These are phyloP conservation scores for Alternaria infectoria DNA, from an alignment of 2,329 filamentous ascomycete species.

Conservation along the genomic window DNA sequence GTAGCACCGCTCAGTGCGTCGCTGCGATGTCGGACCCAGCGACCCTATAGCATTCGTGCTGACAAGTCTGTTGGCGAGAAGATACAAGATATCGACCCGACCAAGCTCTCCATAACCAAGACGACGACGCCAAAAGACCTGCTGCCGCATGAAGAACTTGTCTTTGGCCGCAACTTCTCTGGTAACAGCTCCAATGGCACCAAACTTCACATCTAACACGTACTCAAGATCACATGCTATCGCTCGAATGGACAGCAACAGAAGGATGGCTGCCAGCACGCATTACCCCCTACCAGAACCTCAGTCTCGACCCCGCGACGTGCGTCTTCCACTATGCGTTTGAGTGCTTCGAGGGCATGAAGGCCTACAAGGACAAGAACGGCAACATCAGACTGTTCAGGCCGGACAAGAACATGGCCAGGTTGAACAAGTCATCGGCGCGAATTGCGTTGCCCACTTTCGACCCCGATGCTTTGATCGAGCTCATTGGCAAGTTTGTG, in stretches of 20 bases:
- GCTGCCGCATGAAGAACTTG: slow-evolving; percentile 76
- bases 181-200: slow-evolving; percentile 58
- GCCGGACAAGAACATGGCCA: slow-evolving; percentile 94
- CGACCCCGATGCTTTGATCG: slow-evolving; percentile 73
- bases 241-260: slow-evolving; percentile 86
- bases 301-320: slow-evolving; percentile 92
- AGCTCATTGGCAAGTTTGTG: slow-evolving; percentile 81
- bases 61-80: slow-evolving; percentile 57
- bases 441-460: slow-evolving; percentile 94
- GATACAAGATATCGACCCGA: slow-evolving; percentile 75
- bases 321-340: slow-evolving; percentile 99
- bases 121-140: slow-evolving; percentile 78
- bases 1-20: slow-evolving; percentile 47
- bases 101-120: slow-evolving; percentile 75
- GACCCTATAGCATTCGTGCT: slow-evolving; percentile 58
- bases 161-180: slow-evolving; percentile 92
- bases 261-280: slow-evolving; percentile 82
- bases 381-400: slow-evolving; percentile 87
- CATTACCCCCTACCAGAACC: slow-evolving; percentile 95
- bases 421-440: slow-evolving; percentile 87
- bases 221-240: slow-evolving; percentile 88
- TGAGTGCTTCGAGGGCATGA: slow-evolving; percentile 98
- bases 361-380: slow-evolving; percentile 89
- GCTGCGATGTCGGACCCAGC: slow-evolving; percentile 53
- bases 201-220: slow-evolving; percentile 20